Evolutionary conservation across 306 rosid genomes (phyloP), one percentile per base, ranked within the genome.

Genomic region (Hylodesmum podocarpum): DNA sequence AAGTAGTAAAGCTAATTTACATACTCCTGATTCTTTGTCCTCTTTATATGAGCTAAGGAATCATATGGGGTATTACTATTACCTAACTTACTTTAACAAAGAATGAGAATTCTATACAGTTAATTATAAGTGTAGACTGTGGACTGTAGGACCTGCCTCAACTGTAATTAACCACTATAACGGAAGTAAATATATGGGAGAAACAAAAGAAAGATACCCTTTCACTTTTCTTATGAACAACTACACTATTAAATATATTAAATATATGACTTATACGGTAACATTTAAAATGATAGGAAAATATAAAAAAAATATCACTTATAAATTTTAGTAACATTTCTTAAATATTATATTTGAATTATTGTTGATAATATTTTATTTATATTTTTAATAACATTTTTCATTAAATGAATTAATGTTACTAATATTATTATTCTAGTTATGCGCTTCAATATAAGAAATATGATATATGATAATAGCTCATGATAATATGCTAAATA

Each of bases 161-260:
- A 91, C 92, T 59, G 89, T 84, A 84, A 84, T 14, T 83, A 91
- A 88, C 95, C 86, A 82, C 90, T 83, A 84, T 87, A 91, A 91
- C 93, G n/a, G 91, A 84, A 81, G 82, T 84, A 59, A 82, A 82
- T 68, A 82, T 68, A 66, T 53, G 22, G 37, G 15, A 12, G 53
- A 75, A 66, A 25, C 66, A 80, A 55, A 72, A 16, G 18, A 72
- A 66, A 71, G 18, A 46, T 63, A 53, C 15, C 29, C 63, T 76
- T 51, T 63, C 59, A 53, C 78, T 53, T 33, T 82, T 77, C 11
- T 19, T 36, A 3, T 36, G 10, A 50, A 84, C 39, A 40, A 68
- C 62, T 39, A 65, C 72, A n/a, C n/a, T n/a, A n/a, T n/a, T n/a
- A n/a, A n/a, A n/a, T n/a, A n/a, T n/a, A n/a, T n/a, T n/a, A n/a